Percentiles rank a stretch among this genome's conserved stretches.
Evolutionary conservation across 2,329 filamentous ascomycete genomes (phyloP).

Genomic region (Aschersonia sp.): DNA sequence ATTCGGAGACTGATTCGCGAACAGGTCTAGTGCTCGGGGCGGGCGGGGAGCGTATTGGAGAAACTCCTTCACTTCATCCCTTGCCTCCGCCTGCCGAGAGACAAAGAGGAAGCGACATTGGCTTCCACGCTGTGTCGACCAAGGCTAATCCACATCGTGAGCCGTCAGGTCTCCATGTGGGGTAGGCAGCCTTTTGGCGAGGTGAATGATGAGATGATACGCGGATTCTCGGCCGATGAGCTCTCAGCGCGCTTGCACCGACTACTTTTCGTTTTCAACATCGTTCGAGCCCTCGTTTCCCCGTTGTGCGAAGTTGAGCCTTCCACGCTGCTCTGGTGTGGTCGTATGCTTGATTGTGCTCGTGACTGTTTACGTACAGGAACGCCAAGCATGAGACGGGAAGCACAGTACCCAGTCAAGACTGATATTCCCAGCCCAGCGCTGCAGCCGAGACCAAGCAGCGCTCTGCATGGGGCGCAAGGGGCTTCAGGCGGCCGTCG

Average conservation of each 20-base stretch:
- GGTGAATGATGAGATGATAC: not conserved
- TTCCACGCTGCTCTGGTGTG: not conserved
- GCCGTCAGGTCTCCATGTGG: too few species aligned
- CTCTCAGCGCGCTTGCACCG: not conserved
- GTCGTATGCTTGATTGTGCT: not conserved
- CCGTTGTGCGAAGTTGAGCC: not conserved
- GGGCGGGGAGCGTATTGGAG: too few species aligned
- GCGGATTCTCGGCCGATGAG: not conserved
- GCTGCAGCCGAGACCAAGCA: too few species aligned
- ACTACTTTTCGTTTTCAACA: not conserved
- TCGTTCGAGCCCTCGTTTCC: not conserved
- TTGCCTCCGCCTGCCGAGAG: not conserved
- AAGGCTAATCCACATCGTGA: too few species aligned
- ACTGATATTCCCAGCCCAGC: too few species aligned
- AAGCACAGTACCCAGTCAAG: not conserved
- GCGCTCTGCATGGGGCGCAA: too few species aligned
- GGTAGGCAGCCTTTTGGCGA: too few species aligned
- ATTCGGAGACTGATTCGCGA: not conserved
- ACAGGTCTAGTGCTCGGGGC: not conserved
- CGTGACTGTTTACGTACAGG: not conserved
- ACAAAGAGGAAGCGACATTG: too few species aligned
- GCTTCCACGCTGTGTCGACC: too few species aligned
- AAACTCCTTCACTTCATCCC: not conserved
- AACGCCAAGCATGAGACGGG: not conserved
- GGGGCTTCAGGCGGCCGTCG: too few species aligned